These are phyloP conservation scores for Aspergillus pseudoviridinutans DNA, from an alignment of 2,329 filamentous ascomycete genomes.

Conservation along the genomic window DNA sequence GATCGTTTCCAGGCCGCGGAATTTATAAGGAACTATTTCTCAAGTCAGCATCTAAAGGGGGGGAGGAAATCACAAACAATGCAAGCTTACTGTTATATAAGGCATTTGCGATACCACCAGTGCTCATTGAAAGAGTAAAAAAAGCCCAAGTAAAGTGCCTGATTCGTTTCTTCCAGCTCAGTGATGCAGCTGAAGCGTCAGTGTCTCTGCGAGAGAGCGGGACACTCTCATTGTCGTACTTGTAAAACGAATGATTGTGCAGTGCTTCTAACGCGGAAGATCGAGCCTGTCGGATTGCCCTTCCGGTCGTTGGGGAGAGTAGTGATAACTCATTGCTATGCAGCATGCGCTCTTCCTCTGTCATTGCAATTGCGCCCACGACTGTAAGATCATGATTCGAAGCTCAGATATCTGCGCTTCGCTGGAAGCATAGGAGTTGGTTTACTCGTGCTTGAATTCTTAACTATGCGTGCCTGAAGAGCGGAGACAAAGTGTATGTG, in stretches of 20 bases:
- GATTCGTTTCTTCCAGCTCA: constrained; percentile 53
- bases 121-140: constrained; percentile 68
- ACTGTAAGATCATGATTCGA: not conserved
- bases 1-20: constrained; percentile 55
- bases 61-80: not conserved
- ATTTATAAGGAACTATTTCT: constrained; percentile 48
- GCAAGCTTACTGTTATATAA: constrained; percentile 48
- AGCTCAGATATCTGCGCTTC: not conserved
- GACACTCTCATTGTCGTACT: constrained; percentile 11
- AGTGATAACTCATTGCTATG: constrained; percentile 7
- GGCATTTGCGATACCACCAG: constrained; percentile 58
- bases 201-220: not conserved
- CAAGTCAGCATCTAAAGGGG: constrained; percentile 5
- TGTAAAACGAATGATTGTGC: constrained; percentile 18
- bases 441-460: not conserved
- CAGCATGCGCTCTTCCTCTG: constrained; percentile 1
- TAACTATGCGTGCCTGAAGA: not conserved
- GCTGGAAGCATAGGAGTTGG: not conserved
- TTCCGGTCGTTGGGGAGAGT: constrained; percentile 10
- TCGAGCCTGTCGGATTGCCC: constrained; percentile 20
- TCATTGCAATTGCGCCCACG: not conserved
- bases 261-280: constrained; percentile 27
- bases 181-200: constrained; percentile 10
- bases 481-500: not conserved
- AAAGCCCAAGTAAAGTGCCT: constrained; percentile 71